Percentiles rank a stretch among this genome's conserved stretches.
Evolutionary conservation across 345 rosid species (phyloP).

Genomic region (Pugionium cornutum): DNA sequence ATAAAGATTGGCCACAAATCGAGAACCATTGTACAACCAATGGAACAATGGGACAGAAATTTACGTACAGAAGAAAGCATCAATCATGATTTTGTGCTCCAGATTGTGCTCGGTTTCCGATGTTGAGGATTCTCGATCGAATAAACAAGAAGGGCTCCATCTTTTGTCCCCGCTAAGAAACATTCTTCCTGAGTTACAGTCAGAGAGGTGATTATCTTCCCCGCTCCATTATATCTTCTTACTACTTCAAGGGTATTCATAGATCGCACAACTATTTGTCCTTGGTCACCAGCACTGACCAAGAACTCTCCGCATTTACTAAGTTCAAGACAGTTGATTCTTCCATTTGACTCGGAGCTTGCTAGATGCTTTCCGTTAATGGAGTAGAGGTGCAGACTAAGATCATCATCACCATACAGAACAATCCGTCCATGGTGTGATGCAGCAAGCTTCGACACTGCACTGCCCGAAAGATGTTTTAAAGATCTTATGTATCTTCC

Average conservation of each 20-base stretch:
- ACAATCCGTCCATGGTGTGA: constrained; percentile 82
- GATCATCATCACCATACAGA: constrained; percentile 85
- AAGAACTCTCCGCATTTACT: constrained; percentile 84
- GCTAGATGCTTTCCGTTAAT: constrained; percentile 95
- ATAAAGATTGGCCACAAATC: constrained; percentile 28
- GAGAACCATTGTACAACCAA: constrained; percentile 15
- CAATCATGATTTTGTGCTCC: constrained; percentile 52
- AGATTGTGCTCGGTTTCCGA: constrained; percentile 50
- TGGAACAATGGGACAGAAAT: constrained; percentile 19
- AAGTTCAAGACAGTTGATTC: constrained; percentile 87
- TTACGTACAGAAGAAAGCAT: constrained; percentile 16
- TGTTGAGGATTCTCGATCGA: constrained; percentile 82
- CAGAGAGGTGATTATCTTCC: constrained; percentile 76
- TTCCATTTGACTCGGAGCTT: constrained; percentile 83
- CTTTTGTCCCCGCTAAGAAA: constrained; percentile 94
- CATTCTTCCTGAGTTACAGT: constrained; percentile 88
- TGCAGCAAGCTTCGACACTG: constrained; percentile 82
- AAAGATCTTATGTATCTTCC: constrained; percentile 92
- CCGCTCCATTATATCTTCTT: constrained; percentile 69
- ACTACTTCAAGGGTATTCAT: constrained; percentile 89
- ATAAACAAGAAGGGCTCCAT: constrained; percentile 87
- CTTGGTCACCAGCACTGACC: constrained; percentile 96
- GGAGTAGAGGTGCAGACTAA: constrained; percentile 82
- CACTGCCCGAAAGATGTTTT: constrained; percentile 78
- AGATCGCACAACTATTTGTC: constrained; percentile 84